These are phyloP conservation scores for Gossypium turneri DNA, from an alignment of 345 rosid species.

Conservation along the genomic window DNA sequence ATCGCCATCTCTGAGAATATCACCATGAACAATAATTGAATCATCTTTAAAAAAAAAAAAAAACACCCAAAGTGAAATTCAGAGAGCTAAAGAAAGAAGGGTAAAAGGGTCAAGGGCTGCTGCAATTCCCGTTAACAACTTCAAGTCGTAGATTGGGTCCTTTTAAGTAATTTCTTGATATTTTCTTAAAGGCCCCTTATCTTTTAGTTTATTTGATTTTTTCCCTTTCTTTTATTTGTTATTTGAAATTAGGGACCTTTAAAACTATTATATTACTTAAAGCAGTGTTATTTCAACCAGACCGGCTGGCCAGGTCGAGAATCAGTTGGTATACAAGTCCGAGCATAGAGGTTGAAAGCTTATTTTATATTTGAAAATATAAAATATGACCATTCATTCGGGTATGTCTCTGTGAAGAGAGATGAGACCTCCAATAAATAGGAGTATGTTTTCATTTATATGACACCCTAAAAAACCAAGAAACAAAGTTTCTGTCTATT, in stretches of 20 bases:
- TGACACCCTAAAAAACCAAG: too few species aligned
- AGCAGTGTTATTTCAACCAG: too few species aligned
- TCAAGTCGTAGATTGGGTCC: not conserved
- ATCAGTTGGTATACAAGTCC: too few species aligned
- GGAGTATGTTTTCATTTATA: too few species aligned
- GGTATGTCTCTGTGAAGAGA: too few species aligned
- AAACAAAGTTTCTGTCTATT: too few species aligned
- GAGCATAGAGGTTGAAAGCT: too few species aligned
- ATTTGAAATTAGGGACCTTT: not conserved
- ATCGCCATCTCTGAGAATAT: conserved; percentile 52
- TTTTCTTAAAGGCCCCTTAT: not conserved
- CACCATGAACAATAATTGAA: conserved; percentile 59
- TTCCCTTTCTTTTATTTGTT: not conserved
- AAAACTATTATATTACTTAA: not conserved
- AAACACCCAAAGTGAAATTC: not conserved
- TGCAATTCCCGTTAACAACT: not conserved
- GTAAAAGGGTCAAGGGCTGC: not conserved
- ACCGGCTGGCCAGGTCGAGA: too few species aligned
- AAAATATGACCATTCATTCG: too few species aligned
- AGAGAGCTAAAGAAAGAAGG: not conserved
- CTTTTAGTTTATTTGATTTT: not conserved
- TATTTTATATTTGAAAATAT: too few species aligned
- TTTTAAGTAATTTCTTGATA: not conserved
- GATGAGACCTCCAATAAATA: too few species aligned
- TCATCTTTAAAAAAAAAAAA: conserved; percentile 36